Conservation (phyloP, 2,329 filamentous ascomycete genomes). For the Cordyceps cicadae region DNA sequence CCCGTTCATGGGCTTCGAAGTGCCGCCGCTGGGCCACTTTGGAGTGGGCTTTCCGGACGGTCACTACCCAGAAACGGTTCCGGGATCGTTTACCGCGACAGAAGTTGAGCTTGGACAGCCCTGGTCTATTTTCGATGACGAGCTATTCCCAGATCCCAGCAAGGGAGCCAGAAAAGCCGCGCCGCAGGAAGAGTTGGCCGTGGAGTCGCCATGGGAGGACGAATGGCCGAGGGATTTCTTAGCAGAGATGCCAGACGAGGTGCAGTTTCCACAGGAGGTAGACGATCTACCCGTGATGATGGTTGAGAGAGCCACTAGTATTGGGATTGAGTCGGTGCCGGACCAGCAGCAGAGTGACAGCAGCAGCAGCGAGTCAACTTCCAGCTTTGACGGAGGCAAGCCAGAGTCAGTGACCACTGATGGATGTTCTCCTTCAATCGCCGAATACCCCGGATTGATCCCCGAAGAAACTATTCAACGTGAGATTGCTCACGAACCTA, state of each 20-base stretch:
- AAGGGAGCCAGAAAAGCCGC: neutral
- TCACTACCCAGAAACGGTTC: neutral
- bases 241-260: neutral
- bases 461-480: too few relatives aligned
- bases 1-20: neutral
- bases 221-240: neutral
- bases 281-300: too few relatives aligned
- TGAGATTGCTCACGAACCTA: too few relatives aligned
- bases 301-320: too few relatives aligned
- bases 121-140: neutral
- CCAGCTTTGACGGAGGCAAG: too few relatives aligned
- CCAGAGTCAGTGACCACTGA: too few relatives aligned
- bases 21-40: neutral
- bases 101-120: neutral
- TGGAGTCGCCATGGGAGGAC: neutral
- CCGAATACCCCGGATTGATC: too few relatives aligned
- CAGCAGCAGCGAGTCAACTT: too few relatives aligned
- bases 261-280: neutral
- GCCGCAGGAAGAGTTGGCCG: neutral
- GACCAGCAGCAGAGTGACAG: too few relatives aligned
- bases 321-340: too few relatives aligned
- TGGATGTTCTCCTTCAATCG: too few relatives aligned
- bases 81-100: neutral
- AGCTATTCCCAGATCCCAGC: neutral
- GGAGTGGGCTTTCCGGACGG: neutral